phyloP scores from a whole-genome alignment of 768 basidiomycete genomes.

The Podaxis sp. region DNA sequence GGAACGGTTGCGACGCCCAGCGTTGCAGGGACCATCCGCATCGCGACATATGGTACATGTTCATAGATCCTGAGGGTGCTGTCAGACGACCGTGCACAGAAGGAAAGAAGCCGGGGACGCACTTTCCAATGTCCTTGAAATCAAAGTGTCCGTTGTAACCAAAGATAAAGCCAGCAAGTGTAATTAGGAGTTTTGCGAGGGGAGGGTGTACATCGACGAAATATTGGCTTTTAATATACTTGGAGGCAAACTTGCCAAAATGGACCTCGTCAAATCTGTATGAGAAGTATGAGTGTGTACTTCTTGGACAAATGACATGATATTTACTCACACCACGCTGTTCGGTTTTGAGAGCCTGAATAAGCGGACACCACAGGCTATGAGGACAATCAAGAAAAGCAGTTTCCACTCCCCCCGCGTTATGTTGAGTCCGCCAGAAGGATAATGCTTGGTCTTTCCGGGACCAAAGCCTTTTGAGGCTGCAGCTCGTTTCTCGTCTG shows the following conservation, averaged over 20 bases:
- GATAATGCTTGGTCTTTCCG: slow-evolving; percentile 37
- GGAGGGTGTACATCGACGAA: slow-evolving; percentile 98
- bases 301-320: slow-evolving; percentile 5
- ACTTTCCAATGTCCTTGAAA: slow-evolving; percentile 98
- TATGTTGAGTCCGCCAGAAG: slow-evolving; percentile 60
- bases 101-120: slow-evolving; percentile 15
- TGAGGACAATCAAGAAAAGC: slow-evolving; percentile 55
- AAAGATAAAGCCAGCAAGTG: slow-evolving; percentile 79
- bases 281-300: slow-evolving; percentile 2
- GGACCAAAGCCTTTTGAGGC: slow-evolving; percentile 63
- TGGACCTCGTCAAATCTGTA: slow-evolving; percentile 95
- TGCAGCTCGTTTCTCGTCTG: slow-evolving; percentile 65
- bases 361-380: slow-evolving; percentile 79
- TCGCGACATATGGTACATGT: slow-evolving; percentile 89
- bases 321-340: slow-evolving; percentile 80
- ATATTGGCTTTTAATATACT: slow-evolving; percentile 90
- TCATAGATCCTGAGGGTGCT: slow-evolving; percentile 62
- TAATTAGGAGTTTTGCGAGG: slow-evolving; percentile 92
- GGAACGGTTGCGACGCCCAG: slow-evolving; percentile 90
- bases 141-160: slow-evolving; percentile 94
- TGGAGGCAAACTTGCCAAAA: slow-evolving; percentile 94
- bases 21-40: slow-evolving; percentile 92
- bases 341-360: slow-evolving; percentile 82
- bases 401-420: slow-evolving; percentile 76
- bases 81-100: neutral